Evolutionary conservation across 768 basidiomycete genomes (phyloP).

Genomic region (Amanita molliuscula): DNA sequence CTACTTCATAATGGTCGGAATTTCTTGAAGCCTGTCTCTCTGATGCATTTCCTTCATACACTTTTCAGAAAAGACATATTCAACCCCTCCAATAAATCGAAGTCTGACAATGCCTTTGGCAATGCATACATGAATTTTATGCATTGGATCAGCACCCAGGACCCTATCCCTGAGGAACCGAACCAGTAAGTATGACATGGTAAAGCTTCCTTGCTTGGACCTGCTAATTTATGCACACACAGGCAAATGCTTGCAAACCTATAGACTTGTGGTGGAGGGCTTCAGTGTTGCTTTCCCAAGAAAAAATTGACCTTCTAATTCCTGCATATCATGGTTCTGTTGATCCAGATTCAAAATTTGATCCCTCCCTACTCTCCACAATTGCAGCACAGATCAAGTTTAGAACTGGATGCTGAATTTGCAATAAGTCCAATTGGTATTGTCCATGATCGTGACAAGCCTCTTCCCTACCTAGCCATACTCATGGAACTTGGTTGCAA

Average conservation of each 20-base stretch:
- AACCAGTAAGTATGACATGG: too few species aligned
- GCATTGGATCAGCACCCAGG: too few species aligned
- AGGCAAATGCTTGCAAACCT: conserved; percentile 12
- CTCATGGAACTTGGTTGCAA: too few species aligned
- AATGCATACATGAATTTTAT: too few species aligned
- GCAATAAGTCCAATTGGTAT: too few species aligned
- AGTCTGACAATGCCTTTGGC: too few species aligned
- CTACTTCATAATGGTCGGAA: neutral
- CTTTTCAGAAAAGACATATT: neutral
- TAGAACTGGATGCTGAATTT: too few species aligned
- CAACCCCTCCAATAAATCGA: conserved; percentile 1
- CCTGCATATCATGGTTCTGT: conserved; percentile 8
- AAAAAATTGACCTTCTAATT: conserved; percentile 9
- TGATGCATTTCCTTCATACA: too few species aligned
- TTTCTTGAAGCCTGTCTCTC: too few species aligned
- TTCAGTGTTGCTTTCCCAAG: conserved; percentile 12
- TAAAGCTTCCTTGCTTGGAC: neutral
- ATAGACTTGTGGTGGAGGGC: conserved; percentile 10
- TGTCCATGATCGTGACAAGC: too few species aligned
- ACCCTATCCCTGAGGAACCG: conserved; percentile 8
- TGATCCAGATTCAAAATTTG: conserved; percentile 3
- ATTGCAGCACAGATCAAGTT: too few species aligned
- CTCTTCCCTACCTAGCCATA: too few species aligned
- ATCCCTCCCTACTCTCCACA: conserved; percentile 8
- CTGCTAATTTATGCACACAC: neutral